A percentile compares a stretch with the other conserved stretches of the same genome.
phyloP scores from a whole-genome alignment of 345 rosid genomes.

The Microcos paniculata region DNA sequence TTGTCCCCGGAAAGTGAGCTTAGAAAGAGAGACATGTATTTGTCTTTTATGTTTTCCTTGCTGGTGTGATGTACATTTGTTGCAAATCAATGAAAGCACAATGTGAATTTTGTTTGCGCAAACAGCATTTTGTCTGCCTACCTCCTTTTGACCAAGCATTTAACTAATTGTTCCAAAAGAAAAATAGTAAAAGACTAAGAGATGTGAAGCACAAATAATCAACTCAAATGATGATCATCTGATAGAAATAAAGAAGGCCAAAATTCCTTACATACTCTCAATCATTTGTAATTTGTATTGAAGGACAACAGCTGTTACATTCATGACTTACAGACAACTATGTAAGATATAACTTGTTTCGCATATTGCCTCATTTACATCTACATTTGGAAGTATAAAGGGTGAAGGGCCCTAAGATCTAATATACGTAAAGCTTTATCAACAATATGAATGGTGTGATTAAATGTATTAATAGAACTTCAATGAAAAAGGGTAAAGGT shows the following conservation, averaged over 20 bases:
- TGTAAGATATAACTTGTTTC: neutral
- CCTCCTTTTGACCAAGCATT: neutral
- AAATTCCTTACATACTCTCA: neutral
- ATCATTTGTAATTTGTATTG: neutral
- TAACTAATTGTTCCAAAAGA: neutral
- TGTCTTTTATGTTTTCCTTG: neutral
- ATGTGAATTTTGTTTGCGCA: slow-evolving; percentile 14
- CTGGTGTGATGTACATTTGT: slow-evolving; percentile 24
- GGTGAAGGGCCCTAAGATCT: neutral
- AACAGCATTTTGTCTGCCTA: neutral
- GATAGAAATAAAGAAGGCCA: neutral
- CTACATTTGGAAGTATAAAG: neutral
- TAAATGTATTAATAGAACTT: neutral
- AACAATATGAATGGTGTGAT: slow-evolving; percentile 20
- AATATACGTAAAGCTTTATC: neutral
- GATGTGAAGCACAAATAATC: neutral
- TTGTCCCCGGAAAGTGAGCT: slow-evolving; percentile 54
- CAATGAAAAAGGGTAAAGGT: neutral
- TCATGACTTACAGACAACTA: neutral
- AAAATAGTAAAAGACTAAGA: neutral
- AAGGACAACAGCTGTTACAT: neutral
- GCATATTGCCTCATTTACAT: neutral
- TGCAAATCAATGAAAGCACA: slow-evolving; percentile 17
- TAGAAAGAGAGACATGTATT: neutral
- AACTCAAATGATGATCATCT: no score